Evolutionary conservation across 2,329 filamentous ascomycete species (phyloP).

Genomic region (Paraphoma sp.): DNA sequence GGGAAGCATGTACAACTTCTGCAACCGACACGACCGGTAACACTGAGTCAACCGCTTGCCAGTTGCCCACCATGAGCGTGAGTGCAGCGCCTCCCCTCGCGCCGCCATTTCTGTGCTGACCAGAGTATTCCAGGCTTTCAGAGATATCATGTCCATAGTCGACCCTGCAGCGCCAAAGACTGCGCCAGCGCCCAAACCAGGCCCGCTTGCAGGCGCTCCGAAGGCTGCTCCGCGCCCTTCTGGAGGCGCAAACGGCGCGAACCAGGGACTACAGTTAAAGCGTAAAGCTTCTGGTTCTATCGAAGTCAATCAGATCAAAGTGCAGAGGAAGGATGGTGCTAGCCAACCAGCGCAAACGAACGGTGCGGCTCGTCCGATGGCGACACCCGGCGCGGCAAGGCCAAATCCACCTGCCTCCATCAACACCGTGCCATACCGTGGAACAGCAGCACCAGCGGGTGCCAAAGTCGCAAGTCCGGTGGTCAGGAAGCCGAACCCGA

Average conservation of each 20-base stretch:
- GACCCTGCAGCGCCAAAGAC: slow-evolving; percentile 37
- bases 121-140: slow-evolving; percentile 32
- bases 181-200: slow-evolving; percentile 31
- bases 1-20: slow-evolving; percentile 45
- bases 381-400: slow-evolving; percentile 30
- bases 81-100: slow-evolving; percentile 24
- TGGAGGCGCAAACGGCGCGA: slow-evolving; percentile 32
- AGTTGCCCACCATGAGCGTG: slow-evolving; percentile 47
- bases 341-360: slow-evolving; percentile 30
- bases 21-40: slow-evolving; percentile 44
- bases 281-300: slow-evolving; percentile 49
- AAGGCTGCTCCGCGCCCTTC: slow-evolving; percentile 42
- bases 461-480: slow-evolving; percentile 27
- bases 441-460: slow-evolving; percentile 42
- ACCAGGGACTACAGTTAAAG: slow-evolving; percentile 47
- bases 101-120: slow-evolving; percentile 22
- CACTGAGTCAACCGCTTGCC: slow-evolving; percentile 45
- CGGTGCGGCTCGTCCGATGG: slow-evolving; percentile 31
- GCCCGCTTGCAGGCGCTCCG: slow-evolving; percentile 32
- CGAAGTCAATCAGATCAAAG: slow-evolving; percentile 38
- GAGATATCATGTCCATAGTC: slow-evolving; percentile 48
- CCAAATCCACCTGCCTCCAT: slow-evolving; percentile 26
- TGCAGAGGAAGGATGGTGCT: slow-evolving; percentile 41
- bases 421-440: slow-evolving; percentile 44
- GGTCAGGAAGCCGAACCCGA: slow-evolving; percentile 31